These are phyloP conservation scores for Linum tenue DNA, from an alignment of 345 rosid species.

Conservation along the genomic window DNA sequence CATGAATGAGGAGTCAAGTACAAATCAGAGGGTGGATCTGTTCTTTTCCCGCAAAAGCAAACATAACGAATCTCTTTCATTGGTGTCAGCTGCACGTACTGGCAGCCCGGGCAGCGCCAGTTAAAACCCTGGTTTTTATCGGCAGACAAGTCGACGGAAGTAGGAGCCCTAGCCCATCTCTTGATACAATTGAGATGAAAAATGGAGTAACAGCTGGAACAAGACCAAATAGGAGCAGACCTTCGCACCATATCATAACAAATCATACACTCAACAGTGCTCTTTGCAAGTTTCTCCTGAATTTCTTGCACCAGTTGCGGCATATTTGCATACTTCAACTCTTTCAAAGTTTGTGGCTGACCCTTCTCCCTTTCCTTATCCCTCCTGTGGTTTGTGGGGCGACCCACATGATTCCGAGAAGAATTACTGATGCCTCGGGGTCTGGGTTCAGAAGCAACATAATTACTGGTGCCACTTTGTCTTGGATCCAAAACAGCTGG, in stretches of 20 bases:
- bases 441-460: constrained; percentile 22
- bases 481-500: no score
- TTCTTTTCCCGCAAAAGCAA: constrained; percentile 83
- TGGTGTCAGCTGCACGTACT: constrained; percentile 67
- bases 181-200: constrained; percentile 88
- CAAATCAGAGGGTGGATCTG: constrained; percentile 79
- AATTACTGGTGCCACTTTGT: not conserved
- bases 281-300: constrained; percentile 72
- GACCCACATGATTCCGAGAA: constrained; percentile 21
- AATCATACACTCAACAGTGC: constrained; percentile 86
- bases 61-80: constrained; percentile 63
- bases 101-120: constrained; percentile 99
- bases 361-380: constrained; percentile 27
- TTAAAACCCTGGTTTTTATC: constrained; percentile 82
- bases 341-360: constrained; percentile 23
- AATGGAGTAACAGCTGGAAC: constrained; percentile 88
- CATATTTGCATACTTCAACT: constrained; percentile 41
- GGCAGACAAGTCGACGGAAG: constrained; percentile 65
- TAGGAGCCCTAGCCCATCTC: constrained; percentile 94
- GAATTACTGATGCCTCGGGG: constrained; percentile 14
- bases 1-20: constrained; percentile 96
- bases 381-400: constrained; percentile 34
- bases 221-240: constrained; percentile 77
- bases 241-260: constrained; percentile 86
- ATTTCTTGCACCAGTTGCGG: constrained; percentile 89